phyloP scores from a whole-genome alignment of 495 filamentous ascomycete species.

The Mycothermus thermophilus region DNA sequence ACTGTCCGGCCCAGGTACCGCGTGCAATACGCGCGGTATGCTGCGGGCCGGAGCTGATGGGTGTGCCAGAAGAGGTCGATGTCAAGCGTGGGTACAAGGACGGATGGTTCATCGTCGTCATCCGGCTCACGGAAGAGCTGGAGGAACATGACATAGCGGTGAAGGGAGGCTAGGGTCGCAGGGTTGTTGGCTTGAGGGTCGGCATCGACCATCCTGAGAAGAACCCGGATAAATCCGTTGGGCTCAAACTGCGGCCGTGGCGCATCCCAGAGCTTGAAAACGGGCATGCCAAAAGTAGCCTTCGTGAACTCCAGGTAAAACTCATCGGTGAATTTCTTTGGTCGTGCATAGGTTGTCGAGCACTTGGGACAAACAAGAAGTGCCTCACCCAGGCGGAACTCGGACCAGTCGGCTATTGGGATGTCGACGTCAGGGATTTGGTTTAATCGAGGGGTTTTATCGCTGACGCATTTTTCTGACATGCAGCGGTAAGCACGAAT shows the following conservation, averaged over 20 bases:
- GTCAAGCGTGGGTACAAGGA: slow-evolving; percentile 52
- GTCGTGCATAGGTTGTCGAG: background rate
- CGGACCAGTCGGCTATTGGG: background rate
- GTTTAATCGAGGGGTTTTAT: background rate
- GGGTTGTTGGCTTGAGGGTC: background rate
- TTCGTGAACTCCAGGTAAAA: background rate
- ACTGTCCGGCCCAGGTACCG: slow-evolving; percentile 1
- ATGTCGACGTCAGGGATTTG: no score
- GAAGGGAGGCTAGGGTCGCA: background rate
- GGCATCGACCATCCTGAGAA: background rate
- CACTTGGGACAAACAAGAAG: background rate
- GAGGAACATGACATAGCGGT: slow-evolving; percentile 3
- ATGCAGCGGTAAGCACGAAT: background rate
- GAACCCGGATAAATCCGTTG: slow-evolving; percentile 2
- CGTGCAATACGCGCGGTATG: slow-evolving; percentile 40
- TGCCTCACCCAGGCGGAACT: background rate
- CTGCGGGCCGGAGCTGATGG: slow-evolving; percentile 38
- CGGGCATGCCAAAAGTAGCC: background rate
- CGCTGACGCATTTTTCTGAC: background rate
- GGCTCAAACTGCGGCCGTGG: background rate
- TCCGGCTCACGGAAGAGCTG: no score
- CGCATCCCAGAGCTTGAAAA: slow-evolving; percentile 1
- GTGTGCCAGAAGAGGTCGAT: slow-evolving; percentile 59
- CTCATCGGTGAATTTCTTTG: background rate
- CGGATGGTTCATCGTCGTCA: background rate